phyloP scores from a whole-genome alignment of 2,329 filamentous ascomycete genomes.

The Bipolaris cookei region DNA sequence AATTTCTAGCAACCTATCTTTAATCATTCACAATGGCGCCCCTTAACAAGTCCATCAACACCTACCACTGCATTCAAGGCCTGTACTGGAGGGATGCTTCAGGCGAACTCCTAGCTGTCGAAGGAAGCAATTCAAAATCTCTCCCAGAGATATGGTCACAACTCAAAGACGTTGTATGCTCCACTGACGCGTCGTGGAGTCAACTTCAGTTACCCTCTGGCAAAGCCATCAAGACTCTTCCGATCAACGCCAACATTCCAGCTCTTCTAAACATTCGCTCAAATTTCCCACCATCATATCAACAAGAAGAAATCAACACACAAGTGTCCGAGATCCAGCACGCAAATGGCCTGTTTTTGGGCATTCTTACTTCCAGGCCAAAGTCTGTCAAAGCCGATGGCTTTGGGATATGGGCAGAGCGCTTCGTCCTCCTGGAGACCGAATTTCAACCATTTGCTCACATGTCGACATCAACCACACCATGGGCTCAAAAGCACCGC shows the following conservation, averaged over 20 bases:
- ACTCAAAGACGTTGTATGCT: constrained; percentile 26
- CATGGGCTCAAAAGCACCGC: constrained; percentile 29
- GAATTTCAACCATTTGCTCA: constrained; percentile 32
- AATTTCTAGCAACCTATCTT: constrained; percentile 9
- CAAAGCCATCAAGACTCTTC: constrained; percentile 32
- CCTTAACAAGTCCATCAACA: constrained; percentile 39
- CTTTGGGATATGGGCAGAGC: constrained; percentile 37
- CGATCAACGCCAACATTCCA: constrained; percentile 23
- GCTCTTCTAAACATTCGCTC: constrained; percentile 29
- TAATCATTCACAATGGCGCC: constrained; percentile 30
- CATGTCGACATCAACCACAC: constrained; percentile 25
- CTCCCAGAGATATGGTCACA: constrained; percentile 30
- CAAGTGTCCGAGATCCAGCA: constrained; percentile 31
- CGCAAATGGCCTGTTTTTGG: constrained; percentile 29
- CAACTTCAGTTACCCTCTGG: constrained; percentile 32
- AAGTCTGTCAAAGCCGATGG: constrained; percentile 32
- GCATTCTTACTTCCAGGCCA: constrained; percentile 32
- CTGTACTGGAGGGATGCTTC: constrained; percentile 38
- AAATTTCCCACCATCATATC: constrained; percentile 32
- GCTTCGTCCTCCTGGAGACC: constrained; percentile 39
- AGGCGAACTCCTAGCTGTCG: constrained; percentile 33
- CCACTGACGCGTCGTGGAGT: constrained; percentile 21
- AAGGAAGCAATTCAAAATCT: constrained; percentile 32
- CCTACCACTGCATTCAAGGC: constrained; percentile 38
- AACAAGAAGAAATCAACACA: constrained; percentile 28